Base-by-base conservation (phyloP, 169 alveolate genomes). In the Theileria equi region DNA sequence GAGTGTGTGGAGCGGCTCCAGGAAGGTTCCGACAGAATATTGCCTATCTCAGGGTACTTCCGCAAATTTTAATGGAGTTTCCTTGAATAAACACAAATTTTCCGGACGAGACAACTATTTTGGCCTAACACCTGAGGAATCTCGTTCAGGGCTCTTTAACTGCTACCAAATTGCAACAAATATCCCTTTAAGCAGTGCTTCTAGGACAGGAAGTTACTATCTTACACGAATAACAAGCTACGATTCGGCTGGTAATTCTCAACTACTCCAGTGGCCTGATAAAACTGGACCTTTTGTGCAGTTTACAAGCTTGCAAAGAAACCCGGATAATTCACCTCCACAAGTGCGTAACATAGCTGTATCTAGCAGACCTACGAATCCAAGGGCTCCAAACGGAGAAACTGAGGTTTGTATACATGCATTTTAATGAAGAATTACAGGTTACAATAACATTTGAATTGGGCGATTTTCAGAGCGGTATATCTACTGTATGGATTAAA, bases 181-280 rank as follows among this genome's bases (percentile, higher is more conserved):
- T 52, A 74, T 85, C 13, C 84, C 74, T 7, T 28, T 85, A 23
- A 81, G 80, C 34, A 10, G 36, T 29, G 67, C 80, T 48, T 72
- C 90, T 11, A 41, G 87, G 35, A 70, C 83, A 16, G 81, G 88
- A 13, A 63, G 70, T 31, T 80, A 81, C 63, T 69, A 43, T 71
- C 71, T 85, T 16, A 65, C 82, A 32, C 72, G 60, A 8, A 19
- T 85, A 17, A 38, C 67, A 10, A 62, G 66, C 16, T 78, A 54
- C 57, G 92, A 85, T 60, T 57, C 70, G 3, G 92, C 90, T 8
- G 88, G 92, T 17, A 85, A 85, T 49, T 49, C 62, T n/a, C 74
- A 68, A 58, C 55, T 63, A 32, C 26, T 85, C 1, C 83, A 81
- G 63, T 74, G 87, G 68, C 80, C 89, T 1, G 29, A 65, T 1